Conservation (phyloP, 192 early-diverging fungal species). For the Spizellomyces sp. region DNA sequence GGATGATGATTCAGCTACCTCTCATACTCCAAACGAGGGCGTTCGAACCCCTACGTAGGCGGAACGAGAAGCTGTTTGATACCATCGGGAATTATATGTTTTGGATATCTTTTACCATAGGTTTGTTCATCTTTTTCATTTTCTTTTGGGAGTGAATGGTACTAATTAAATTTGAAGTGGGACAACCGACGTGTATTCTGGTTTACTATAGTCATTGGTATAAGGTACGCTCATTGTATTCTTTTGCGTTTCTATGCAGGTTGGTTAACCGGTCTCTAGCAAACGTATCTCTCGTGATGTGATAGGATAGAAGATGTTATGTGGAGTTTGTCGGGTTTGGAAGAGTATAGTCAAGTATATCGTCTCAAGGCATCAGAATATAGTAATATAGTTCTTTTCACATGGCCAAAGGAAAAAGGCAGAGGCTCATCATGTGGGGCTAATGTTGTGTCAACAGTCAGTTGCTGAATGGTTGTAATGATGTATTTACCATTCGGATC, state of each 20-base stretch:
- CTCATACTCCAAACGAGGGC: constrained; percentile 24
- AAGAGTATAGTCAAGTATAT: too few relatives aligned
- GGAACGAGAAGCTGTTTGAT: constrained; percentile 35
- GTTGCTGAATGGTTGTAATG: too few relatives aligned
- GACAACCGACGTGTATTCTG: constrained; percentile 32
- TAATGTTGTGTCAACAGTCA: too few relatives aligned
- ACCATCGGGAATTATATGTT: constrained; percentile 41
- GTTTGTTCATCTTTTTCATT: constrained; percentile 9
- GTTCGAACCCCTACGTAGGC: constrained; percentile 14
- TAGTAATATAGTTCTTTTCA: too few relatives aligned
- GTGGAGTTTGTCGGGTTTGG: too few relatives aligned
- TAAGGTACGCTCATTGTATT: constrained; percentile 9
- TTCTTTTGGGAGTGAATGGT: neutral
- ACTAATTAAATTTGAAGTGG: constrained; percentile 20
- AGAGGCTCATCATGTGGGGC: too few relatives aligned
- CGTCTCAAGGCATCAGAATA: too few relatives aligned
- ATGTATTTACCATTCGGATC: too few relatives aligned
- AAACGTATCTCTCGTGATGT: too few relatives aligned
- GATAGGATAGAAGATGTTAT: too few relatives aligned
- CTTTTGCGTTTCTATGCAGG: neutral
- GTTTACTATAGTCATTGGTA: constrained; percentile 34
- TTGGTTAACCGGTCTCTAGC: too few relatives aligned
- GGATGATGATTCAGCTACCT: constrained; percentile 40
- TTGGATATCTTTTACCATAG: constrained; percentile 41
- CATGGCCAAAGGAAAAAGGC: too few relatives aligned